A percentile compares a stretch with the other conserved stretches of the same genome.
Conservation (phyloP, 106 monocot species). For the Gastrodia elata region DNA sequence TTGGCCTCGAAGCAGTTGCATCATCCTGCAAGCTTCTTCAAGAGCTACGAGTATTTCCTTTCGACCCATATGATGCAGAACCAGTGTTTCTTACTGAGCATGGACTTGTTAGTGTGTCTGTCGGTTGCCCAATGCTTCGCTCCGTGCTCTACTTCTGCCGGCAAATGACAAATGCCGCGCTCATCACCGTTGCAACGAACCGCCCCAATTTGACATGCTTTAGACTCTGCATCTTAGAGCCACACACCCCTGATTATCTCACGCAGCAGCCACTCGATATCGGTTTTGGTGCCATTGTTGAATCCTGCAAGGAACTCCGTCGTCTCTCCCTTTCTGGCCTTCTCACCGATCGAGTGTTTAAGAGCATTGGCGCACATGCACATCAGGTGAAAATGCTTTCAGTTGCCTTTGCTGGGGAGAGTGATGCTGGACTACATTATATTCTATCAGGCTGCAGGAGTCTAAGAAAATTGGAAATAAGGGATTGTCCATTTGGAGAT, state of each 20-base stretch:
- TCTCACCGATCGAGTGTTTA: conserved; percentile 59
- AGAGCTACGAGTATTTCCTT: conserved; percentile 83
- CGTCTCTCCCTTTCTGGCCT: conserved; percentile 73
- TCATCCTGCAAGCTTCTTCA: conserved; percentile 59
- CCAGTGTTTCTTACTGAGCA: conserved; percentile 46
- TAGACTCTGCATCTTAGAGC: conserved; percentile 69
- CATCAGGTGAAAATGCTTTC: conserved; percentile 66
- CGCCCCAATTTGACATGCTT: conserved; percentile 54
- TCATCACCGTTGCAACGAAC: conserved; percentile 44
- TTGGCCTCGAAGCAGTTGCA: conserved; percentile 63
- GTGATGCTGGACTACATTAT: conserved; percentile 59
- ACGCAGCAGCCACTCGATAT: conserved; percentile 50
- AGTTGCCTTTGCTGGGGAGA: conserved; percentile 68
- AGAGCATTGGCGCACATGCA: conserved; percentile 42
- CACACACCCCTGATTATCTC: conserved; percentile 44
- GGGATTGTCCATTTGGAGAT: conserved; percentile 80
- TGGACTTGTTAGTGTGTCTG: conserved; percentile 50
- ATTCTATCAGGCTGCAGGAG: conserved; percentile 67
- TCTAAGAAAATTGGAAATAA: conserved; percentile 58
- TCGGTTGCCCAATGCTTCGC: conserved; percentile 48
- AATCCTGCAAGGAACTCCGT: conserved; percentile 47
- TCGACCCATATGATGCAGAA: conserved; percentile 50
- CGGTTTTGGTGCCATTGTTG: conserved; percentile 54
- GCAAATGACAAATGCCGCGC: conserved; percentile 71
- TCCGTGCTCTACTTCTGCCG: conserved; percentile 74